Evolutionary conservation across 768 basidiomycete species (phyloP), one percentile per base, ranked within the genome.

Genomic region (Tylopilus plumbeoviolaceoides): DNA sequence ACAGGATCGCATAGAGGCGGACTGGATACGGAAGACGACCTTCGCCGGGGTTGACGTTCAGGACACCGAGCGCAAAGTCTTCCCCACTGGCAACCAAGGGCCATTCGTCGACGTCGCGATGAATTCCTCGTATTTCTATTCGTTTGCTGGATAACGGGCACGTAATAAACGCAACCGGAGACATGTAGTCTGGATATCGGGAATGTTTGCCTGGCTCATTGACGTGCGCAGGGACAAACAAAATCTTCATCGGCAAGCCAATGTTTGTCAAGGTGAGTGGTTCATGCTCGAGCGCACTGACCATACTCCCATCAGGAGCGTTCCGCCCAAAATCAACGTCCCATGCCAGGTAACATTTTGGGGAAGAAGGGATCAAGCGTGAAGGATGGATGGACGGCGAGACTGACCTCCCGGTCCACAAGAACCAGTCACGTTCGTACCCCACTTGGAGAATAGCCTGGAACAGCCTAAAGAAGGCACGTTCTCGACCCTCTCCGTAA

Each of bases 401-500:
- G 21, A 46, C 18, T 5, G 45, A 21, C 31, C 18, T 20, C 20
- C 45, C 33, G 6, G 31, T 15, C 33, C 33, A 47, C 6, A 47
- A 25, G 23, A 47, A 47, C 46, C 46, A 47, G 18, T 25, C 23
- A 0, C 14, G 33, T n/a, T 23, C 21, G 15, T 25, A 38, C 17
- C 15, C 46, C 1, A 55, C 49, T 2, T 55, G 23, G 3, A 58
- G 50, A 7, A 52, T 35, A 1, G 46, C 38, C 20, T 58, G 31
- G 43, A 58, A 40, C 8, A 58, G 25, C 18, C 54, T 17, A 18
- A 48, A 58, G 48, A 56, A 56, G 15, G 57, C 57, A 15, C 48
- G 54, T 21, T 58, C 35, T 2, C 2, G 14, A 14, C 62, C 62
- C 31, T 60, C 61, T 31, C 62, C 62, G 28, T 63, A 63, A 12